phyloP scores from a whole-genome alignment of 768 basidiomycete genomes.

The Phlebiopsis gigantea region DNA sequence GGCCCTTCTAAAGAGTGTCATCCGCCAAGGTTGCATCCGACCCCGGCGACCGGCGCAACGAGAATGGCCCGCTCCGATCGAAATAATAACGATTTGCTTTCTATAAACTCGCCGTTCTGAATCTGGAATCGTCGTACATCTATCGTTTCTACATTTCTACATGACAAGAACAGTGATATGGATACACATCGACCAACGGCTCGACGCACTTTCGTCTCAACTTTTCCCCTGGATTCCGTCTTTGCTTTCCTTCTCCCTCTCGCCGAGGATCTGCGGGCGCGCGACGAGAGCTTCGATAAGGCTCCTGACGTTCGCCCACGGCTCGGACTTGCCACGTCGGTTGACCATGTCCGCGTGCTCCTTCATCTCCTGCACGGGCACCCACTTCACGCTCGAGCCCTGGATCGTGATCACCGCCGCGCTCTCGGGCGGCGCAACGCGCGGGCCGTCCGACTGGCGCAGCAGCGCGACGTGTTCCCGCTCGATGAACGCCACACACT shows the following conservation, averaged over 20 bases:
- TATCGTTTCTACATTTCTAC: not conserved
- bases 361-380: conserved; percentile 80
- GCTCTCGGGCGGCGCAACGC: conserved; percentile 54
- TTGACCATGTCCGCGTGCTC: conserved; percentile 88
- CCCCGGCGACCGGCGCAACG: too few relatives aligned
- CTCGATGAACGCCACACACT: conserved; percentile 95
- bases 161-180: not conserved
- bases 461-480: conserved; percentile 58
- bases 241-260: conserved; percentile 4
- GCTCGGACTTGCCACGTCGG: conserved; percentile 68
- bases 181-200: not conserved
- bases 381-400: conserved; percentile 73
- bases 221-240: not conserved
- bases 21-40: too few relatives aligned
- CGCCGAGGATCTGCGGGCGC: conserved; percentile 45
- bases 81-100: not conserved
- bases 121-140: too few relatives aligned
- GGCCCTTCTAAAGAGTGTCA: not conserved
- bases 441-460: conserved; percentile 44
- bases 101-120: not conserved
- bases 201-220: not conserved
- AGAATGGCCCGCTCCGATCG: too few relatives aligned
- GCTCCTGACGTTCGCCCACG: conserved; percentile 72
- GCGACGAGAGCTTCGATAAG: conserved; percentile 74
- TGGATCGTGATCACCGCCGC: conserved; percentile 93